Percentiles rank a stretch among this genome's conserved stretches.
Conservation (phyloP, 1,139 yeast species). For the Blastobotrys arbuscula region DNA sequence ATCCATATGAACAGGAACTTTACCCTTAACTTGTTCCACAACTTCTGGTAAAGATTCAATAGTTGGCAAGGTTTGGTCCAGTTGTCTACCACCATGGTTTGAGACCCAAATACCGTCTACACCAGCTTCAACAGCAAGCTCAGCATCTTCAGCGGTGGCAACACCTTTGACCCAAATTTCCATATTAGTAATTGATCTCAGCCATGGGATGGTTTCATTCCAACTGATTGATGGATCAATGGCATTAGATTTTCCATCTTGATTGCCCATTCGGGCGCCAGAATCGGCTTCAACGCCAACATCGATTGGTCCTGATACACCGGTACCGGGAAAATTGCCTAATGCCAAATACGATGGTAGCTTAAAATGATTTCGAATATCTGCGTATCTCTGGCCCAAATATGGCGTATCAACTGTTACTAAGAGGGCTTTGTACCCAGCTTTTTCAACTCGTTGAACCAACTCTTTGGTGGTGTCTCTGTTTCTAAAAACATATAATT, state of each 20-base stretch:
- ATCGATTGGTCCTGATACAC: conserved; percentile 26
- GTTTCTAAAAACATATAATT: conserved; percentile 44
- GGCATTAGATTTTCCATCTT: conserved; percentile 16
- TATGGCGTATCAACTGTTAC: conserved; percentile 67
- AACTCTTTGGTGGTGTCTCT: conserved; percentile 41
- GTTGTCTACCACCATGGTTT: conserved; percentile 68
- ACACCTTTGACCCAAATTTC: conserved; percentile 50
- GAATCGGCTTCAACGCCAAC: conserved; percentile 29
- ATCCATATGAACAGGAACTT: conserved; percentile 56
- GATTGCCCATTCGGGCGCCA: conserved; percentile 18
- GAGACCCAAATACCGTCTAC: conserved; percentile 60
- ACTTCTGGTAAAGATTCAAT: conserved; percentile 59
- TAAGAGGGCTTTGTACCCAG: conserved; percentile 55
- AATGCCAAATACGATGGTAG: conserved; percentile 31
- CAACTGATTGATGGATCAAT: conserved; percentile 66
- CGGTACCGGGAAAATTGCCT: conserved; percentile 29
- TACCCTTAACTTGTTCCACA: conserved; percentile 43
- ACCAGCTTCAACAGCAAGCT: conserved; percentile 50
- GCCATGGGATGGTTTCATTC: conserved; percentile 48
- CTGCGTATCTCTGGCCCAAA: conserved; percentile 59
- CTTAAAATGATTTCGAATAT: conserved; percentile 43
- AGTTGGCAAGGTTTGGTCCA: conserved; percentile 58
- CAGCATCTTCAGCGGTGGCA: conserved; percentile 56
- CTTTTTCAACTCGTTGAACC: conserved; percentile 45
- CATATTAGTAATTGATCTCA: conserved; percentile 33